These are phyloP conservation scores for Pelargonium exstipulatum DNA, from an alignment of 441 rosid genomes.

Conservation along the genomic window DNA sequence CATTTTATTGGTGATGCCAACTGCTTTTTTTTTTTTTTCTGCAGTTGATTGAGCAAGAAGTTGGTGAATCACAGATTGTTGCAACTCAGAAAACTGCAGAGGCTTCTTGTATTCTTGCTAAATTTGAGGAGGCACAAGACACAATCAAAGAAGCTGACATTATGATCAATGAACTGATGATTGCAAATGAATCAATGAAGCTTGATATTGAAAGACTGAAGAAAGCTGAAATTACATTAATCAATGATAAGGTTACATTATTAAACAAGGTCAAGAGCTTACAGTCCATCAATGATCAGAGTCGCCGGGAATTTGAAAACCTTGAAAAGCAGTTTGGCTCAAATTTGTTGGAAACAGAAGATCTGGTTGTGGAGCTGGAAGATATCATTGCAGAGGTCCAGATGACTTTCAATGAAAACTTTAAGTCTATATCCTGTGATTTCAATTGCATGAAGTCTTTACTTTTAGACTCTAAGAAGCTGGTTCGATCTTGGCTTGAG, in stretches of 20 bases:
- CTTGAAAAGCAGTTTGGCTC: constrained; percentile 58
- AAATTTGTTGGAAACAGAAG: constrained; percentile 52
- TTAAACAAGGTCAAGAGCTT: constrained; percentile 45
- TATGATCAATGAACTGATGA: constrained; percentile 68
- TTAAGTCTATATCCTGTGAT: constrained; percentile 43
- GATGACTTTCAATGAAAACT: constrained; percentile 40
- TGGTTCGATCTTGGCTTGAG: constrained; percentile 68
- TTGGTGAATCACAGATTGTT: constrained; percentile 59
- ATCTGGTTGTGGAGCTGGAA: constrained; percentile 61
- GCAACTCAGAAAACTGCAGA: constrained; percentile 62
- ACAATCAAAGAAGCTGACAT: constrained; percentile 84
- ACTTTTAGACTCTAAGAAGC: constrained; percentile 51
- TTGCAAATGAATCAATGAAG: constrained; percentile 78
- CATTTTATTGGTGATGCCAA: background rate
- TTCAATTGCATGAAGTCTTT: constrained; percentile 43
- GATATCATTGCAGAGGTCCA: constrained; percentile 42
- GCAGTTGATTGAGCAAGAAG: constrained; percentile 73
- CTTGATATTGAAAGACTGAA: constrained; percentile 53
- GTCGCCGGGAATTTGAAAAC: constrained; percentile 51
- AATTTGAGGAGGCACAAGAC: constrained; percentile 89
- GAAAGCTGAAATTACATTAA: constrained; percentile 36
- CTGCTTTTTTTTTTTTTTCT: constrained; percentile 16
- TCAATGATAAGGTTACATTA: constrained; percentile 52
- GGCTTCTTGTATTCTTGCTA: constrained; percentile 61
- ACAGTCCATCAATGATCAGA: constrained; percentile 45